Conservation (phyloP, 2,329 filamentous ascomycete species). For the Rutstroemia sp. region DNA sequence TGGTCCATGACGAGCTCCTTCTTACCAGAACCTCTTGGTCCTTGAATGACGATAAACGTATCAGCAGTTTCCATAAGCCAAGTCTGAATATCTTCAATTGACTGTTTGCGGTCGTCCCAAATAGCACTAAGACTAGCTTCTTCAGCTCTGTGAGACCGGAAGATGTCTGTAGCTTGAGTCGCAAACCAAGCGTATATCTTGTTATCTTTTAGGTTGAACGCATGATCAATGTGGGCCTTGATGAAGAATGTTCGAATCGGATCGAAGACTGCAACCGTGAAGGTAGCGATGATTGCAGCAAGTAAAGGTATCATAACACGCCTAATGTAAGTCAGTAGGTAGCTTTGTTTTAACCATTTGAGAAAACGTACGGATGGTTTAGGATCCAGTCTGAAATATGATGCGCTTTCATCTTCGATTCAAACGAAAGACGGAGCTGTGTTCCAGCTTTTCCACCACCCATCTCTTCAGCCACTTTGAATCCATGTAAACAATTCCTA, state of each 20-base stretch:
- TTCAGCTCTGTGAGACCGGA: slow-evolving; percentile 49
- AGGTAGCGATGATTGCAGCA: slow-evolving; percentile 71
- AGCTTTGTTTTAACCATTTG: too few species aligned
- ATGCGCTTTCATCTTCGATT: slow-evolving; percentile 67
- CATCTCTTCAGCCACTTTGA: slow-evolving; percentile 57
- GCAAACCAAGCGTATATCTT: slow-evolving; percentile 74
- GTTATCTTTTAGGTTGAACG: slow-evolving; percentile 67
- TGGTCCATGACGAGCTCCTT: slow-evolving; percentile 81
- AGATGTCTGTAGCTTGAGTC: slow-evolving; percentile 58
- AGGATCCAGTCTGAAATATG: slow-evolving; percentile 84
- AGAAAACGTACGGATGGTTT: slow-evolving; percentile 44
- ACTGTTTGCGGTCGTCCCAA: slow-evolving; percentile 49
- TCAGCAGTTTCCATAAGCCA: slow-evolving; percentile 86
- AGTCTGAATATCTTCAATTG: slow-evolving; percentile 73
- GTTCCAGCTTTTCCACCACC: slow-evolving; percentile 74
- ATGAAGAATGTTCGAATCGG: slow-evolving; percentile 92
- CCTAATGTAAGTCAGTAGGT: neutral
- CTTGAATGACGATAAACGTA: slow-evolving; percentile 90
- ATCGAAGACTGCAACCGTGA: slow-evolving; percentile 87
- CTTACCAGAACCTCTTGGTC: slow-evolving; percentile 86
- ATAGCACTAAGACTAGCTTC: slow-evolving; percentile 69
- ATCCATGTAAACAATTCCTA: slow-evolving; percentile 72
- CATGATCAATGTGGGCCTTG: slow-evolving; percentile 74
- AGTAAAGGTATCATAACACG: slow-evolving; percentile 78
- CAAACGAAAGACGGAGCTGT: slow-evolving; percentile 73